A percentile compares a stretch with the other conserved stretches of the same genome.
Conservation (phyloP, 441 rosid genomes). For the Populus trichocarpa region DNA sequence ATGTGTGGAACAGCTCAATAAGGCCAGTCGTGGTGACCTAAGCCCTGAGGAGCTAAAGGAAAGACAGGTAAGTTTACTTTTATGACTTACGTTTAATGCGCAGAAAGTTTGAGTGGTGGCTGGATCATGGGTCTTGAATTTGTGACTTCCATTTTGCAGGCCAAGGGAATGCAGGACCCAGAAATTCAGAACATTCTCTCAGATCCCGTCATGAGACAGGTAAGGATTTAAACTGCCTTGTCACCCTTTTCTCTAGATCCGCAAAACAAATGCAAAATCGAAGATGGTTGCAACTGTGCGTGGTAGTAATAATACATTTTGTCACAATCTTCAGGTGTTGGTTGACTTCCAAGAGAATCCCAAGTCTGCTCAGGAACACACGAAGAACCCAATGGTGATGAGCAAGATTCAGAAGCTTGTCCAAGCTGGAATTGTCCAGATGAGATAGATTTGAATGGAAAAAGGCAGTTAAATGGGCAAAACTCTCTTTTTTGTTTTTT, state of each 20-base stretch:
- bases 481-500: not conserved
- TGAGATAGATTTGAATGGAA: constrained; percentile 30
- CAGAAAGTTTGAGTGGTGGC: not conserved
- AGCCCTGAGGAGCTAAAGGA: constrained; percentile 94
- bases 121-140: not conserved
- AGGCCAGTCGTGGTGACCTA: constrained; percentile 81
- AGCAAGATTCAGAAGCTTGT: constrained; percentile 85
- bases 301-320: not conserved
- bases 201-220: constrained; percentile 98
- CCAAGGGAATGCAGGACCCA: constrained; percentile 92
- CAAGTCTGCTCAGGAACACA: constrained; percentile 79
- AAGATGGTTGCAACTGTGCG: no score
- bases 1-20: constrained; percentile 76
- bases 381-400: constrained; percentile 92
- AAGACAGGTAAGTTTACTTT: constrained; percentile 59
- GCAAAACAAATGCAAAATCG: no score
- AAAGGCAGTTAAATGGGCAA: not conserved
- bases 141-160: constrained; percentile 39
- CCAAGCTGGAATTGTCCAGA: constrained; percentile 88
- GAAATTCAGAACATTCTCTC: constrained; percentile 87
- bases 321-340: constrained; percentile 48
- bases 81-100: not conserved
- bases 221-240: constrained; percentile 8
- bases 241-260: not conserved
- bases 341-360: constrained; percentile 91